Conservation (phyloP, 78 protist genomes). For the Dictyostelium discoideum region dicty_2.7 NC_007089.4:5853501-5854000, state of each 20-base stretch:
- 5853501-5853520: neutral
- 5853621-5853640: neutral
- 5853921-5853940: no score
- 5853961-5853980: no score
- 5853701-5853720: neutral
- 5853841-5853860: neutral
- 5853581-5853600: neutral
- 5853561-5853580: no score
- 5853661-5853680: neutral
- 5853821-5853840: no score
- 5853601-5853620: neutral
- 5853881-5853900: neutral
- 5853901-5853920: neutral
- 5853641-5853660: neutral
- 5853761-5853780: neutral
- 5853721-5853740: neutral
- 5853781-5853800: no score
- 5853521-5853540: neutral
- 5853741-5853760: neutral
- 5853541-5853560: neutral
- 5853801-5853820: no score
- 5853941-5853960: no score
- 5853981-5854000: no score
- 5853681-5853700: neutral
- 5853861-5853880: neutral